Percentiles rank a stretch among this genome's conserved stretches.
phyloP scores from a whole-genome alignment of 2,329 filamentous ascomycete species.

The Phialophora macrospora region DNA sequence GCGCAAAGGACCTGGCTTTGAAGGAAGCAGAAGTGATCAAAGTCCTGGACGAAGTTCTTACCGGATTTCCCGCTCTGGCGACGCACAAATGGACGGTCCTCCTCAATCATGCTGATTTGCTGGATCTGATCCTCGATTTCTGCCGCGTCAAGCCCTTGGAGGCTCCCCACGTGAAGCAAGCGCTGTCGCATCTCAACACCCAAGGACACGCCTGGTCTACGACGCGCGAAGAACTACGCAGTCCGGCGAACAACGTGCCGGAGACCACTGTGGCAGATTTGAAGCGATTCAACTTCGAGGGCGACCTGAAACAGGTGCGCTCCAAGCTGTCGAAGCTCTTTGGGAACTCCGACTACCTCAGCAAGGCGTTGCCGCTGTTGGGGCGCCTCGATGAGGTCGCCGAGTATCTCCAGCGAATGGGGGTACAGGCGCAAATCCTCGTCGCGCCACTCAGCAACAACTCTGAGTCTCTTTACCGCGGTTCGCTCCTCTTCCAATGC shows the following conservation, averaged over 20 bases:
- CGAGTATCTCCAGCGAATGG: slow-evolving; percentile 75
- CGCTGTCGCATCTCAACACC: slow-evolving; percentile 85
- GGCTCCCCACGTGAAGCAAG: slow-evolving; percentile 75
- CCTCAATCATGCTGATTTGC: slow-evolving; percentile 82
- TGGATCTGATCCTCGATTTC: slow-evolving; percentile 87
- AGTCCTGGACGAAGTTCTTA: slow-evolving; percentile 87
- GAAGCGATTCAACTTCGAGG: slow-evolving; percentile 86
- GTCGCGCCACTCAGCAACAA: slow-evolving; percentile 84
- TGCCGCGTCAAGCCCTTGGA: slow-evolving; percentile 76
- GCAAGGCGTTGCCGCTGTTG: slow-evolving; percentile 62
- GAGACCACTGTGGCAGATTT: slow-evolving; percentile 91
- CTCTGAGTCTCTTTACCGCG: slow-evolving; percentile 87
- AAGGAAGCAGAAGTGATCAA: slow-evolving; percentile 95
- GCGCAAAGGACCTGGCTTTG: slow-evolving; percentile 78
- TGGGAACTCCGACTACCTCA: slow-evolving; percentile 58
- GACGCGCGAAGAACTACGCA: slow-evolving; percentile 31
- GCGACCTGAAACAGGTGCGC: slow-evolving; percentile 43
- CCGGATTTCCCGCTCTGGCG: slow-evolving; percentile 75
- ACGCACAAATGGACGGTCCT: slow-evolving; percentile 82
- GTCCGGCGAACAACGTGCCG: slow-evolving; percentile 69
- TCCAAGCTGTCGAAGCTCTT: slow-evolving; percentile 50
- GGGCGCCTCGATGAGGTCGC: slow-evolving; percentile 80
- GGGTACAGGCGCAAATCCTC: slow-evolving; percentile 77
- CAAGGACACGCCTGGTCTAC: slow-evolving; percentile 26
- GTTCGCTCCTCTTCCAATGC: slow-evolving; percentile 87